Percentiles rank a stretch among this genome's conserved stretches.
Conservation (phyloP, 176 grass and related monocot species). For the Zea luxurians region DNA sequence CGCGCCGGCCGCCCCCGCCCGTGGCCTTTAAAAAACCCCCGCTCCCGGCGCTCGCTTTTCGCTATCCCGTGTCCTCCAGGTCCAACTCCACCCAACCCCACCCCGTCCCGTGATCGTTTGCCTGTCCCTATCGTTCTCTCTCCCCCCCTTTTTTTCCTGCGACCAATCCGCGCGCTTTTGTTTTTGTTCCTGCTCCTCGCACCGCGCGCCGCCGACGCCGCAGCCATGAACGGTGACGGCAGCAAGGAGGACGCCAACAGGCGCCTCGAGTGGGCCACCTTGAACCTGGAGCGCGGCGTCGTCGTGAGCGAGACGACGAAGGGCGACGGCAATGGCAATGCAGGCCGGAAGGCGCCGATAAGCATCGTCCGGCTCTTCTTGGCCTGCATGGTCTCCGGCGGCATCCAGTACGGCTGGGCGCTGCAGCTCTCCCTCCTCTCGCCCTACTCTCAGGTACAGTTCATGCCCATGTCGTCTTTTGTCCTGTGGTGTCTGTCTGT, state of each 20-base stretch:
- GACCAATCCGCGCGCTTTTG: not conserved
- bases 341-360: not conserved
- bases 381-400: slow-evolving; percentile 76
- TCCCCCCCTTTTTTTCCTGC: not conserved
- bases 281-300: slow-evolving; percentile 26
- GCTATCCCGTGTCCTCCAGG: not conserved
- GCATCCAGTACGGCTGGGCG: slow-evolving; percentile 96
- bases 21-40: slow-evolving; percentile 37
- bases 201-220: not conserved
- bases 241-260: slow-evolving; percentile 11
- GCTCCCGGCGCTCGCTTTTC: not conserved
- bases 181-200: not conserved
- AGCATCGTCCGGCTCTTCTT: slow-evolving; percentile 51
- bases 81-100: not conserved
- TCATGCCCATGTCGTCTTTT: not conserved
- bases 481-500: not conserved
- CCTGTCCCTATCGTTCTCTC: not conserved
- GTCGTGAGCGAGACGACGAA: not conserved
- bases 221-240: slow-evolving; percentile 30
- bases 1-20: not conserved
- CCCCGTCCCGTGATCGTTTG: not conserved
- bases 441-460: slow-evolving; percentile 50
- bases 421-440: slow-evolving; percentile 74
- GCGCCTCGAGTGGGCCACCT: not conserved
- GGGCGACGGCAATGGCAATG: not conserved